Percentiles rank a stretch among this genome's conserved stretches.
Evolutionary conservation across 192 early-diverging fungal species (phyloP).

Genomic region (Coemansia sp.): DNA sequence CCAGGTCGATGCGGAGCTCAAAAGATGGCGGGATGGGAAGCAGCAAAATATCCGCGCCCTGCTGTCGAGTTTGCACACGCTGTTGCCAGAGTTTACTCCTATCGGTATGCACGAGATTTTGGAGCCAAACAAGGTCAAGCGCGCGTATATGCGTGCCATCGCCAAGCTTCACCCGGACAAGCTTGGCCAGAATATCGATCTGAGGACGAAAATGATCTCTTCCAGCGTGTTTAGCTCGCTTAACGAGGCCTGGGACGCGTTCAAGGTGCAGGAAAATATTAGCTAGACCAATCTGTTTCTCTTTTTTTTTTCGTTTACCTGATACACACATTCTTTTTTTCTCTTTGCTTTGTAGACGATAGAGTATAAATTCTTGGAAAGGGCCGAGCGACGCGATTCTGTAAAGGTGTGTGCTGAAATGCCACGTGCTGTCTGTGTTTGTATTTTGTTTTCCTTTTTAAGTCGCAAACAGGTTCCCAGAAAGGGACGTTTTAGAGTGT

Average conservation of each 20-base stretch:
- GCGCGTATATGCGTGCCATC: constrained; percentile 92
- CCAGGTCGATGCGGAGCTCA: constrained; percentile 74
- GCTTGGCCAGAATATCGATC: constrained; percentile 78
- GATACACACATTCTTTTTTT: neutral
- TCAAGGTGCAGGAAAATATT: constrained; percentile 82
- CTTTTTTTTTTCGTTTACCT: neutral
- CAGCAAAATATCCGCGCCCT: constrained; percentile 90
- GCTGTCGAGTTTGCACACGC: constrained; percentile 72
- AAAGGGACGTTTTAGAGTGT: no score
- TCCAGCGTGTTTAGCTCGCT: constrained; percentile 83
- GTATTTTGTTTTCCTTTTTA: no score
- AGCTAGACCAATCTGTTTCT: constrained; percentile 4
- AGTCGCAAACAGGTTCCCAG: no score
- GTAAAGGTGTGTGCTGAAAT: neutral
- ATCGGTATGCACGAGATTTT: constrained; percentile 87
- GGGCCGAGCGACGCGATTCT: neutral
- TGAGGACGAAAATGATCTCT: constrained; percentile 77
- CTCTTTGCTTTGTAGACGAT: neutral
- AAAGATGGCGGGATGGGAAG: constrained; percentile 83
- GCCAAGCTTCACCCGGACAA: constrained; percentile 95
- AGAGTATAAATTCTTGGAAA: neutral
- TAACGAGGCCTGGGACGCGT: constrained; percentile 95
- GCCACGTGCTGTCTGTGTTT: no score
- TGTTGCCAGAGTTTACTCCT: constrained; percentile 83
- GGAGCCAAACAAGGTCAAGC: constrained; percentile 83